Base-by-base conservation (phyloP, 1,139 yeast species). In the Debaryomyces psychrophilus region DNA sequence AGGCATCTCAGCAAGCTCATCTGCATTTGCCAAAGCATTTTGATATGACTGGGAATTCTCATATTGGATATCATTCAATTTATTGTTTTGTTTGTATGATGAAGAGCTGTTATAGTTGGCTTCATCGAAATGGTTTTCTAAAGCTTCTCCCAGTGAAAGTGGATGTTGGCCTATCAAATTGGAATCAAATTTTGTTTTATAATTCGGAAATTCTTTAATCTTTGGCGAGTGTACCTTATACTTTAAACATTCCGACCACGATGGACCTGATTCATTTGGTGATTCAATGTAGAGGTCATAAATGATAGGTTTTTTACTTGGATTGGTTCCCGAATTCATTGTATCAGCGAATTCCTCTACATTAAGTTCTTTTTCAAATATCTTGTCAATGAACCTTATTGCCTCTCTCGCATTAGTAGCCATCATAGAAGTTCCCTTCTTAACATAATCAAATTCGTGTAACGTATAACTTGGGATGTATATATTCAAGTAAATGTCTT, bases 341-440 rank as follows among this genome's bases (percentile, higher is more conserved):
- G 37, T 44, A 8, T 52, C 48, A 1, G 49, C 41, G 5, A 27
- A 40, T 27, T 51, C 46, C 23, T 45, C 34, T 11, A 9, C 37
- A 15, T 15, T 29, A 7, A 27, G 34, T 4, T 41, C 50, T 2
- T 50, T 52, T 37, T 72, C 72, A 46, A 65, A 56, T 57, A 68
- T 47, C 53, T 67, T 53, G 51, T 82, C 87, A 46, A 83, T 76
- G 52, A 81, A 78, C 41, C 73, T 64, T 25, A 82, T 71, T 25
- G 85, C 79, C 54, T 80, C 85, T 46, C 83, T 66, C 4, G 87
- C 81, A 61, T 81, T 81, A 8, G 75, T 71, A 8, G 86, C 81
- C 51, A 70, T 65, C 62, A 81, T 71, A 2, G 82, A 71, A n/a
- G 73, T 65, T 0, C 85, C 84, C 47, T 76, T 76, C 57, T 79